phyloP scores from a whole-genome alignment of 2,329 filamentous ascomycete genomes.

The Penicillium sp. region DNA sequence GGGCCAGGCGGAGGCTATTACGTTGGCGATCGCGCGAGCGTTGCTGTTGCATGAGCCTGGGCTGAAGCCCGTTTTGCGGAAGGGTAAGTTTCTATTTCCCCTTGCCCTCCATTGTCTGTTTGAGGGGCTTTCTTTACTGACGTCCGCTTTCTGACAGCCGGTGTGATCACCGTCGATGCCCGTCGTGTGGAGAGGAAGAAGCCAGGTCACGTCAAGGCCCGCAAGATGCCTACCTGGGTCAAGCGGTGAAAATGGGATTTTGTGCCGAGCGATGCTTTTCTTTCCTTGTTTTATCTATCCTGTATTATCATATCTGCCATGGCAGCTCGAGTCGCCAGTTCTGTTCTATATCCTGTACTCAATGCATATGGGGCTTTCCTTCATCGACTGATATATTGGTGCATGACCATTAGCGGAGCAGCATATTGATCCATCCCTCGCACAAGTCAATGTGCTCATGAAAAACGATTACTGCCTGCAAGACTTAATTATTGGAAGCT shows the following conservation, averaged over 20 bases:
- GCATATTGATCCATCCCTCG: no score
- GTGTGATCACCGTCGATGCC: constrained; percentile 84
- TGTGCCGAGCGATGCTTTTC: constrained; percentile 16
- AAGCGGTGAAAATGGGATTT: constrained; percentile 58
- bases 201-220: constrained; percentile 89
- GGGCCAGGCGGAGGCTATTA: constrained; percentile 92
- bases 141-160: constrained; percentile 58
- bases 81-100: constrained; percentile 63
- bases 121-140: constrained; percentile 17
- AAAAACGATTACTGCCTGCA: no score
- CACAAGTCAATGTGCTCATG: no score
- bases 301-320: constrained; percentile 29
- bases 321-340: constrained; percentile 23
- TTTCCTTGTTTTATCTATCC: constrained; percentile 27
- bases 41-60: constrained; percentile 87
- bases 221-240: constrained; percentile 98
- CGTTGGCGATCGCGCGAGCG: constrained; percentile 82
- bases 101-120: neutral
- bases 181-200: constrained; percentile 98
- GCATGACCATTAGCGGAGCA: no score
- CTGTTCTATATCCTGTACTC: constrained; percentile 32
- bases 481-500: no score
- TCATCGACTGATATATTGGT: no score
- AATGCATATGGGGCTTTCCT: constrained; percentile 27
- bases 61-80: constrained; percentile 79